Base-by-base conservation (phyloP, 805 yeast species). In the Sugiyamaella valdiviana region DNA sequence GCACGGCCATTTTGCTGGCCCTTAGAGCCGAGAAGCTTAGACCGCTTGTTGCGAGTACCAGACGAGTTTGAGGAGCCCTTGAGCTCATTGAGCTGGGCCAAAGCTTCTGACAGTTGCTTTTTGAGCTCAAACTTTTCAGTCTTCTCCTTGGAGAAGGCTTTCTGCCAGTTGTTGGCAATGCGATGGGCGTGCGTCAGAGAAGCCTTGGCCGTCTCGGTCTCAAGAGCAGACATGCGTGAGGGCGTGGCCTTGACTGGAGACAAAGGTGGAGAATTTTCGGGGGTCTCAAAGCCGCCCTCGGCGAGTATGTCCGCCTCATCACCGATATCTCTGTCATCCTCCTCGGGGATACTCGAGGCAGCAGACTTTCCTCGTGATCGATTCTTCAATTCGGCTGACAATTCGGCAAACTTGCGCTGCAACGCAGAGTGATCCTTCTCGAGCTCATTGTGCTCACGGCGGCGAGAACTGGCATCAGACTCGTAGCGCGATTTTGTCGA, bases 161-260 rank as follows among this genome's bases (percentile, higher is more conserved):
- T 67, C 61, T 84, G 75, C 52, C 84, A 70, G 56, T 75, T 80
- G n/a, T 78, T 66, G 42, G 85, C 79, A 2, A 80, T 75, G 51
- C 74, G 72, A 57, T 82, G 78, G 3, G 90, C 83, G 63, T 76
- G 85, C 15, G 73, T 71, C 55, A 86, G 70, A 20, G 85, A 81
- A 0, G 83, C 74, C 53, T 75, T 73, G 54, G 84, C 65, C 1
- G 89, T 81, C 58, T 85, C 90, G 2, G 77, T 67, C 58, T 84
- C 87, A 39, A 84, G 57, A n/a, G 53, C 60, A 12, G 60, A 48
- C 46, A 62, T 57, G 39, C 60, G 58, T 9, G 63, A 53, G 5
- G 66, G 64, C 7, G 67, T 58, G 1, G 58, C 59, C 43, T 63
- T 63, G 37, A 65, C 57, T 1, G 69, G 69, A 2, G 69, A 65